phyloP scores from a whole-genome alignment of 1,284 basidiomycete species.

The Austroboletus novae-zelandiae region DNA sequence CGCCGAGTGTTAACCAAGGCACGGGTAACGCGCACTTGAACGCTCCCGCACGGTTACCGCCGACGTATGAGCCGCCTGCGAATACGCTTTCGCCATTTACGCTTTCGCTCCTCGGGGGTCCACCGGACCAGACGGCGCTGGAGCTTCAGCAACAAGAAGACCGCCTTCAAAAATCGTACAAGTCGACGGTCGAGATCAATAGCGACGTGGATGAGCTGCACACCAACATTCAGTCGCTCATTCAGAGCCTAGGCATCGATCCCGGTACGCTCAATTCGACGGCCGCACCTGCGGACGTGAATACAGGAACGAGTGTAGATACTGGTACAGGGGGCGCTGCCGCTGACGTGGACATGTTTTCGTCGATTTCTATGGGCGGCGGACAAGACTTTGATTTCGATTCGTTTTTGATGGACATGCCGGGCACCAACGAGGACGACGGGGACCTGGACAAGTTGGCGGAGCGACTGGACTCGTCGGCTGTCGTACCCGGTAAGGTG shows the following conservation, averaged over 20 bases:
- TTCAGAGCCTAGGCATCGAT: constrained; percentile 69
- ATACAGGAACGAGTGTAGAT: neutral
- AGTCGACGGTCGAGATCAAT: constrained; percentile 63
- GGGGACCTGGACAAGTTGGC: constrained; percentile 36
- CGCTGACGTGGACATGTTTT: constrained; percentile 20
- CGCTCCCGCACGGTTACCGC: constrained; percentile 6
- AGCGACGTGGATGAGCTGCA: constrained; percentile 73
- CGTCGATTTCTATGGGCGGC: constrained; percentile 6
- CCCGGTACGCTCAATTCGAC: constrained; percentile 36
- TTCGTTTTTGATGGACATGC: constrained; percentile 41
- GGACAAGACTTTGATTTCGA: constrained; percentile 47
- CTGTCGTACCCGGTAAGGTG: constrained; percentile 13
- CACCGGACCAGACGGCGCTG: constrained; percentile 30
- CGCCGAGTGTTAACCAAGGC: neutral
- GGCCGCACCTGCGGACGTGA: constrained; percentile 13
- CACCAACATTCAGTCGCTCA: constrained; percentile 69
- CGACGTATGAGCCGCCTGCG: constrained; percentile 16
- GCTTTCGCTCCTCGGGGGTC: constrained; percentile 14
- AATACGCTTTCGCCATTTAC: constrained; percentile 22
- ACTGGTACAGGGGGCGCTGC: constrained; percentile 2
- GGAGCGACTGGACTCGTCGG: constrained; percentile 33
- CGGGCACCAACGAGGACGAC: constrained; percentile 27
- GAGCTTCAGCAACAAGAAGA: constrained; percentile 36
- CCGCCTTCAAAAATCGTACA: constrained; percentile 56
- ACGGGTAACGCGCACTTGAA: constrained; percentile 4